A percentile compares a stretch with the other conserved stretches of the same genome.
These are phyloP conservation scores for Theobroma grandiflorum DNA, from an alignment of 441 rosid genomes.

Conservation along the genomic window DNA sequence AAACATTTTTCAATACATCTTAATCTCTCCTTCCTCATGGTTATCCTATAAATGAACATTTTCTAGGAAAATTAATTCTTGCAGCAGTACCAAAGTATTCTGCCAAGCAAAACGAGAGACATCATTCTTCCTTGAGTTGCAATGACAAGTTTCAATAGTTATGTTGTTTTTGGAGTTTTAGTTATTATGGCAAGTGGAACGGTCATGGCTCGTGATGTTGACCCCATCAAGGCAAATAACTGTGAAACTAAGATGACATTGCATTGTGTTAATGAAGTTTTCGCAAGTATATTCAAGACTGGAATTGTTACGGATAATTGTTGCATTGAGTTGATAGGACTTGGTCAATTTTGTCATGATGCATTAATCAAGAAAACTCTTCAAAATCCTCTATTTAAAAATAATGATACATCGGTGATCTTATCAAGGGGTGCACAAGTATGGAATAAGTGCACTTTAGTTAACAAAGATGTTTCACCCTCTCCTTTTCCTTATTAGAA, in stretches of 20 bases:
- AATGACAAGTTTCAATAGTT: neutral
- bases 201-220: neutral
- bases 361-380: neutral
- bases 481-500: neutral
- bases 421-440: neutral
- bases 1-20: too few relatives aligned
- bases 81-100: too few relatives aligned
- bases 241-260: neutral
- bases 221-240: neutral
- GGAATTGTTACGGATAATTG: neutral
- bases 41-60: too few relatives aligned
- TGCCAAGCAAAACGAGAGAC: neutral
- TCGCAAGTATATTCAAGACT: neutral
- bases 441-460: neutral
- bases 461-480: neutral
- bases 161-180: neutral
- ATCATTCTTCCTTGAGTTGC: too few relatives aligned
- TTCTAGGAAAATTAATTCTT: too few relatives aligned
- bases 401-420: neutral
- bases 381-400: neutral
- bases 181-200: neutral
- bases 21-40: too few relatives aligned
- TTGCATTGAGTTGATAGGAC: neutral
- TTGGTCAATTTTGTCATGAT: neutral
- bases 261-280: neutral